phyloP scores from a whole-genome alignment of 108 stramenopile species.

The Skeletonema marinoi region DNA sequence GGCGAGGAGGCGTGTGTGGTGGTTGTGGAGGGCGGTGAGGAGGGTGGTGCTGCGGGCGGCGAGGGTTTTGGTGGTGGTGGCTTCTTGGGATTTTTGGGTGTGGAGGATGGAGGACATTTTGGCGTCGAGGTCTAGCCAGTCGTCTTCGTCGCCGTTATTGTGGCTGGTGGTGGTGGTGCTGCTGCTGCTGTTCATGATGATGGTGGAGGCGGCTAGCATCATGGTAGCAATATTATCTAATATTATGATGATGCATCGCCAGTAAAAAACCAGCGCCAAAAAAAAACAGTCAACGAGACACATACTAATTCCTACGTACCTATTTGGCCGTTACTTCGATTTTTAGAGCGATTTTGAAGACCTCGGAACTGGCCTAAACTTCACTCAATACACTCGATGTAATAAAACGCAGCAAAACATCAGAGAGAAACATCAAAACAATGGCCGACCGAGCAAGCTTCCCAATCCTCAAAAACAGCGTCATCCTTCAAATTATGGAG shows the following conservation, averaged over 20 bases:
- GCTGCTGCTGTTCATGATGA: background rate
- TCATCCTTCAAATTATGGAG: slow-evolving; percentile 81
- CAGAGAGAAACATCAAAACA: background rate
- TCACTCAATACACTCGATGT: too few relatives aligned
- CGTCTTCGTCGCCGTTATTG: background rate
- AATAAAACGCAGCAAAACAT: background rate
- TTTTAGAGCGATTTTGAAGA: too few relatives aligned
- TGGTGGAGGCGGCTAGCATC: background rate
- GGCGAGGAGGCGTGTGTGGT: background rate
- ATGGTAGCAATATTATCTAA: background rate
- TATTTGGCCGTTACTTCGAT: too few relatives aligned
- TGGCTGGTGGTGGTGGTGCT: background rate
- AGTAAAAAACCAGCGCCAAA: background rate
- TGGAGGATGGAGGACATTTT: background rate
- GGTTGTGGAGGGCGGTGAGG: background rate
- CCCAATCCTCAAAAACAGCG: slow-evolving; percentile 81
- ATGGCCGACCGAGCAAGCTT: slow-evolving; percentile 32
- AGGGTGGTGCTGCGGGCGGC: background rate
- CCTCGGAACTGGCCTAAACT: too few relatives aligned
- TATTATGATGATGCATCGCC: too few relatives aligned
- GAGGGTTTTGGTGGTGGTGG: background rate
- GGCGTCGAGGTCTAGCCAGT: background rate
- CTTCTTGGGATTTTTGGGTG: background rate
- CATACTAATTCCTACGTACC: too few relatives aligned
- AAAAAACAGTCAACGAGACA: too few relatives aligned